These are phyloP conservation scores for Psilocybe subaeruginosa DNA, from an alignment of 768 basidiomycete genomes.

Conservation along the genomic window DNA sequence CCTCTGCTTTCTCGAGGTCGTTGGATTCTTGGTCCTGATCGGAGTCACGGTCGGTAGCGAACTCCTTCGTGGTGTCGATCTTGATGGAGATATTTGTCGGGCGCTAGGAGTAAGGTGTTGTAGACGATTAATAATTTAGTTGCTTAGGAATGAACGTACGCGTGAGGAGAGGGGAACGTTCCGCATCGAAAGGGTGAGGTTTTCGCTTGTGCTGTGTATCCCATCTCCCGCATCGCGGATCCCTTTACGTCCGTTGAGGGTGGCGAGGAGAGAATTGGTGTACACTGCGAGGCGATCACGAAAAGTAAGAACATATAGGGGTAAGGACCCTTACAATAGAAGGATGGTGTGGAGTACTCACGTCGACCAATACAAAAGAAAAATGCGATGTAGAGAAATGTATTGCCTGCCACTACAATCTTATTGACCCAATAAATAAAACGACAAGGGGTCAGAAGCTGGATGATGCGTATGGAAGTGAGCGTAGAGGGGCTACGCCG, in stretches of 20 bases:
- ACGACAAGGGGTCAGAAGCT: not conserved
- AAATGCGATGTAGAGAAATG: conserved; percentile 61
- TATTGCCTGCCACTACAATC: conserved; percentile 49
- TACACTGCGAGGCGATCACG: conserved; percentile 41
- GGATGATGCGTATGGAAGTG: not conserved
- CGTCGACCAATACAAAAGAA: conserved; percentile 63
- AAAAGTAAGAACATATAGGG: not conserved
- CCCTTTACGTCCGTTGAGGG: conserved; percentile 56
- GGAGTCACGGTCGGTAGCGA: conserved; percentile 42
- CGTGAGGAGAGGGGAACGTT: conserved; percentile 26
- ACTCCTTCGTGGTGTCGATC: conserved; percentile 57
- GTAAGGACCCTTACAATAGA: too few relatives aligned
- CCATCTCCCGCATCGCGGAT: conserved; percentile 43
- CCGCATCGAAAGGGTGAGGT: conserved; percentile 27
- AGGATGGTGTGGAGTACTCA: conserved; percentile 32
- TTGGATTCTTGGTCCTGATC: conserved; percentile 19
- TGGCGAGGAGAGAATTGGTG: conserved; percentile 62
- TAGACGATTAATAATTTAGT: not conserved
- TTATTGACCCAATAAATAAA: conserved; percentile 19
- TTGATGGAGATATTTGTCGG: conserved; percentile 55
- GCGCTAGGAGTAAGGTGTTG: conserved; percentile 27
- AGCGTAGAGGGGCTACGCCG: conserved; percentile 17
- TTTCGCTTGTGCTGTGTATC: conserved; percentile 43
- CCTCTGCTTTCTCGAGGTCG: conserved; percentile 27
- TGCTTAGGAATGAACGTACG: conserved; percentile 22